Evolutionary conservation across 495 filamentous ascomycete genomes (phyloP), one percentile per base, ranked within the genome.

Genomic region (Niebla homalea): DNA sequence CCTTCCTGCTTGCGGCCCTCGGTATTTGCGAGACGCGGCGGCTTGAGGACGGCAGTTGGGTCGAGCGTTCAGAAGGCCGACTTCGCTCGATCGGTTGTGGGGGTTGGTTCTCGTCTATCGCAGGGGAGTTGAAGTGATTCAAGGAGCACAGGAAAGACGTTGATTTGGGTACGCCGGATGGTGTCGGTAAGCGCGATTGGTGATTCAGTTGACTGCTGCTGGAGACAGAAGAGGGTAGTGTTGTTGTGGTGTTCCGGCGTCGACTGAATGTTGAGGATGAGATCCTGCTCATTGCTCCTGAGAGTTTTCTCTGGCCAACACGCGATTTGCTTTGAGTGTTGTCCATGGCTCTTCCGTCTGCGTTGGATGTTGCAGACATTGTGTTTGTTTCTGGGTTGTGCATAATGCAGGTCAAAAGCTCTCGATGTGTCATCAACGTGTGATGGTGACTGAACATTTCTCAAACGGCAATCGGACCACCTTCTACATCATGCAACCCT

Each of bases 231-330:
- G n/a, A 44, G 35, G 47, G 45, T 8, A 51, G 36, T 12, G 37
- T 25, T 35, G 26, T 46, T 19, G 41, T 46, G 3, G 57, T 54
- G 3, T 32, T 32, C 29, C 48, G 48, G 19, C 47, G 51, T 23
- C 54, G 48, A 42, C 29, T 49, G 49, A 60, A 60, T 1, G 54
- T 50, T 11, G 46, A 47, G 2, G 50, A 40, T 8, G 53, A 46
- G 41, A 60, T 43, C 29, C 54, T 57, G 35, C 36, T 60, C 14
- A 60, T 26, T 35, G 48, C 39, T 14, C 57, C 51, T 46, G 57
- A 52, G 29, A 54, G 51, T 36, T 57, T 52, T 15, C 54, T 57
- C 25, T 48, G 53, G 40, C 32, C 43, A 4, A 25, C 42, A 16
- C 25, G 23, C 12, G 26, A 35, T 36, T 16, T 21, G 19, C 45